Percentiles rank a stretch among this genome's conserved stretches.
These are phyloP conservation scores for Cercospora sesami DNA, from an alignment of 2,329 filamentous ascomycete species.

Conservation along the genomic window DNA sequence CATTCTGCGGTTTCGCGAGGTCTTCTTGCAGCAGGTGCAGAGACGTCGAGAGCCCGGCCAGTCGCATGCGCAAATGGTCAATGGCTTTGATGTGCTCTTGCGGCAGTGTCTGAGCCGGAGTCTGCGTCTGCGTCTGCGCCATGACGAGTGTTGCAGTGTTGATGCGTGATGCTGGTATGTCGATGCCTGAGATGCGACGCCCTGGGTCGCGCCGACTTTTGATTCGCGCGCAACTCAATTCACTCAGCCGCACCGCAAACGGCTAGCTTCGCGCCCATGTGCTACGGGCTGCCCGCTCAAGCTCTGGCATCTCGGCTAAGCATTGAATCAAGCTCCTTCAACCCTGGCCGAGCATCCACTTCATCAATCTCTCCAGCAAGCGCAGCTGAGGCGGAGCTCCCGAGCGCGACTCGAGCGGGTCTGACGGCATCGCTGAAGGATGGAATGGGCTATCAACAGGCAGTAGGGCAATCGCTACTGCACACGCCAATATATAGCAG, in stretches of 20 bases:
- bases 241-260: not conserved
- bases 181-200: slow-evolving; percentile 2
- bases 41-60: slow-evolving; percentile 34
- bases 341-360: slow-evolving; percentile 2
- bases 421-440: not conserved
- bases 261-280: not conserved
- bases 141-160: slow-evolving; percentile 9
- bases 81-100: slow-evolving; percentile 35
- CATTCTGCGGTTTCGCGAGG: slow-evolving; percentile 29
- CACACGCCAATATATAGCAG: not conserved
- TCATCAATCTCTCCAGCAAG: not conserved
- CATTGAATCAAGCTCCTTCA: not conserved
- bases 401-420: not conserved
- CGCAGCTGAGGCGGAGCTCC: not conserved
- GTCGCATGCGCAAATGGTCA: slow-evolving; percentile 38
- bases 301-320: slow-evolving; percentile 1
- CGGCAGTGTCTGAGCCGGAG: slow-evolving; percentile 16
- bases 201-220: not conserved
- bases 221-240: slow-evolving; percentile 7
- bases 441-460: not conserved
- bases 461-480: not conserved
- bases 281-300: not conserved
- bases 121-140: slow-evolving; percentile 24
- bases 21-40: slow-evolving; percentile 31
- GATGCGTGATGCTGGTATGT: slow-evolving; percentile 8